These are phyloP conservation scores for Rhizoclosmatium globosum DNA, from an alignment of 192 early-diverging fungal genomes.

Conservation along the genomic window DNA sequence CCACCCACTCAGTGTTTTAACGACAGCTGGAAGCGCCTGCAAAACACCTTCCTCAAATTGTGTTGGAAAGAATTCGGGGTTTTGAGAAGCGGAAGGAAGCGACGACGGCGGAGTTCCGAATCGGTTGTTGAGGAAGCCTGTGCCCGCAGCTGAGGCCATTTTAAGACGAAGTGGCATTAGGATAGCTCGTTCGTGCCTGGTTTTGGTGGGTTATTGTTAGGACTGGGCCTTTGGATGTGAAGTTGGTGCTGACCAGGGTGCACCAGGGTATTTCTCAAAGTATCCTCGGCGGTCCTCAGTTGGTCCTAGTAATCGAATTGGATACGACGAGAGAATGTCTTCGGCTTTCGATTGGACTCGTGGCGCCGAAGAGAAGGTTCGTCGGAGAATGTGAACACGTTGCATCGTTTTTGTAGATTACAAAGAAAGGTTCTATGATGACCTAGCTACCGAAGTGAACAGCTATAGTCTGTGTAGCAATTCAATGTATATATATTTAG, in stretches of 20 bases:
- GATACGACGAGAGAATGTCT: not conserved
- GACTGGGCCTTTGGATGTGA: not conserved
- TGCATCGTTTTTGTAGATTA: no score
- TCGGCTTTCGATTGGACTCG: not conserved
- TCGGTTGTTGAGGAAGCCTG: conserved; percentile 30
- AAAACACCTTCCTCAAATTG: not conserved
- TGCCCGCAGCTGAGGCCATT: conserved; percentile 9
- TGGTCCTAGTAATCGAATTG: not conserved
- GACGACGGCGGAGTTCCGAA: not conserved
- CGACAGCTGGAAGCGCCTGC: conserved; percentile 8
- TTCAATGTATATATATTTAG: no score
- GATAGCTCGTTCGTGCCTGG: conserved; percentile 22
- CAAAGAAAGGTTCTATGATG: no score
- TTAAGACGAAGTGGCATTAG: conserved; percentile 32
- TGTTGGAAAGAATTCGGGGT: not conserved
- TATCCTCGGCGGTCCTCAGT: not conserved
- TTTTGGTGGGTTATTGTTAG: not conserved
- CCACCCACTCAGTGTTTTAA: conserved; percentile 22
- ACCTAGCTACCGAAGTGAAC: no score
- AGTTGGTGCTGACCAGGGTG: not conserved
- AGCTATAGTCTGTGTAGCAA: no score
- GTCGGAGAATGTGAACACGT: no score
- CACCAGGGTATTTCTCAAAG: not conserved
- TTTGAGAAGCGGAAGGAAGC: not conserved
- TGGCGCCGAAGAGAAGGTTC: no score